Base-by-base conservation (phyloP, 2,329 filamentous ascomycete species). In the Ambrosiella beaveri region DNA sequence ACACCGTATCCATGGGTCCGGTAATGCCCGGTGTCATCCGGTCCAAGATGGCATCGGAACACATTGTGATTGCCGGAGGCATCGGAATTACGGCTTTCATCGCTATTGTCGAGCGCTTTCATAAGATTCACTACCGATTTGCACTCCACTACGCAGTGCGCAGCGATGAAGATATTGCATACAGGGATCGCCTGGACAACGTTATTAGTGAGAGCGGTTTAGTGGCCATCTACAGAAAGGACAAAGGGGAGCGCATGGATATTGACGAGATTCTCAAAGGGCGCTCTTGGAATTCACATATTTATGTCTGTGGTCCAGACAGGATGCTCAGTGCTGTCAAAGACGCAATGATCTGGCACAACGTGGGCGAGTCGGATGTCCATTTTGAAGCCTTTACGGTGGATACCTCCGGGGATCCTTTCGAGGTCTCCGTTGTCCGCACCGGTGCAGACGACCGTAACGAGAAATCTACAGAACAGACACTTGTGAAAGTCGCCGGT, bases 81-180 rank as follows among this genome's bases (percentile, higher is more conserved):
- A 79, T 85, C 37, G 82, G 82, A 0, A 76, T 85, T 61, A 85
- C 82, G 1, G 82, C 82, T 0, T 85, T 85, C 62, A 64, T 85
- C 7, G 64, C 70, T 0, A 68, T 80, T 27, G 64, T 79, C 2
- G 67, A 75, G 54, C 56, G 37, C 1, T 73, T 73, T 60, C 65
- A 68, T 13, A 38, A 63, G 3, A 75, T 76, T 60, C 71, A 80
- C 63, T 75, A 68, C 65, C 73, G 74, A 58, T 74, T 73, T 41
- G 69, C 71, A 19, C 66, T 85, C 45, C 81, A 85, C 67, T 83
- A 80, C 61, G 80, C 76, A 0, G 75, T 84, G 12, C 73, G 76
- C 7, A 73, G 70, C 0, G 64, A 65, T 0, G 70, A 71, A 0
- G 79, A 84, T 7, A 65, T 80, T 0, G 76, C 81, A 0, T 84